Percentiles rank a stretch among this genome's conserved stretches.
Conservation (phyloP, 768 basidiomycete genomes). For the Suillus americanus region DNA sequence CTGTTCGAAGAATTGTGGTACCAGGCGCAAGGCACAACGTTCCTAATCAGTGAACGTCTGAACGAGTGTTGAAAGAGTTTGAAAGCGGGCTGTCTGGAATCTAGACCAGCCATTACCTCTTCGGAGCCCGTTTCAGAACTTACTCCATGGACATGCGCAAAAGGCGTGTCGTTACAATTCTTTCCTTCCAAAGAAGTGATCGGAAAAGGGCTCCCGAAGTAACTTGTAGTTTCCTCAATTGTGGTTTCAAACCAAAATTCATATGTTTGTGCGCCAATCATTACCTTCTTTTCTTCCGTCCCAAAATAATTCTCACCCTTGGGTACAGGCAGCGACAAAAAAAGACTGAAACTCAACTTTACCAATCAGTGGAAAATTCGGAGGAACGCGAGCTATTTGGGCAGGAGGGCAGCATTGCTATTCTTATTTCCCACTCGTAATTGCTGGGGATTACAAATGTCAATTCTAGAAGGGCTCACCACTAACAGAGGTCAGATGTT, state of each 20-base stretch:
- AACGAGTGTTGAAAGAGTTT: not conserved
- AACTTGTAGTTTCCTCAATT: not conserved
- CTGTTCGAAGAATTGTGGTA: not conserved
- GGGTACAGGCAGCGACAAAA: not conserved
- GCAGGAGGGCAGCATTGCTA: not conserved
- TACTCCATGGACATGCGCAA: not conserved
- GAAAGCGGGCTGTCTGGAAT: not conserved
- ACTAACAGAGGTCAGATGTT: not conserved
- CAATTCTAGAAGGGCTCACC: not conserved
- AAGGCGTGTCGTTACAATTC: not conserved
- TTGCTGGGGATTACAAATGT: not conserved
- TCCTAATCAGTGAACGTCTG: not conserved
- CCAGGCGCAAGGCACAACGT: not conserved
- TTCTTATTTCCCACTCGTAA: not conserved
- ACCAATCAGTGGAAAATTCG: not conserved
- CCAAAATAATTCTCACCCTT: not conserved
- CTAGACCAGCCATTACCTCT: not conserved
- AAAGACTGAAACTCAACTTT: slow-evolving; percentile 2
- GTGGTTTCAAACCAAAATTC: not conserved
- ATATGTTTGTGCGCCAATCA: slow-evolving; percentile 1
- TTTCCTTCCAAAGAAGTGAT: not conserved
- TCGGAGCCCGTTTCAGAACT: not conserved
- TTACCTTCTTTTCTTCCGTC: not conserved
- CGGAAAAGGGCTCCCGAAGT: not conserved
- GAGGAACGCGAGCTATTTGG: not conserved